Evolutionary conservation across 164 flowering plant genomes (phyloP), one percentile per base, ranked within the genome.

Genomic region (Brasenia schreberi): DNA sequence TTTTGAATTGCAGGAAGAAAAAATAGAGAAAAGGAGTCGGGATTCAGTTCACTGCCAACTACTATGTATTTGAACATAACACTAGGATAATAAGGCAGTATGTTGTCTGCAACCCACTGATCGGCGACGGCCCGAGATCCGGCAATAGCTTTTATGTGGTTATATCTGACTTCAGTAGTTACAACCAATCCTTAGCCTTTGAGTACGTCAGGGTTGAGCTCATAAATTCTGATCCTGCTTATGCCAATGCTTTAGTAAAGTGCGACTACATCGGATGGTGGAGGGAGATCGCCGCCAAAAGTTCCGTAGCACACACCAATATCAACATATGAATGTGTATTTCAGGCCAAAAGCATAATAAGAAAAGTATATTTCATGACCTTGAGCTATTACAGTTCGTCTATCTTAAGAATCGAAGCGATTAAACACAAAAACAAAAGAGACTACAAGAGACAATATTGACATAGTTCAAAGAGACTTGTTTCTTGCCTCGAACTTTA

Each of bases 221-320:
- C 74, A 53, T 42, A 77, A 5, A 73, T 53, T 16, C 74, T 44
- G 12, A 73, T 43, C 67, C 61, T 42, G 6, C 62, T 59, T 11
- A 70, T 73, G 42, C 43, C 60, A 5, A 11, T 4, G 9, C n/a
- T 10, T 18, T 44, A 17, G 66, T 68, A 73, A 7, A 77, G 68
- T 5, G 9, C 49, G 42, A 73, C 64, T 1, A 77, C 76, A 5
- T 73, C 74, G 0, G 5, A 1, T n/a, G 76, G 70, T 1, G 74
- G 1, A 0, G 73, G 79, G 2, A 73, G 67, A 45, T 76, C 67
- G 33, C 61, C 43, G 4, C 71, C 79, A 1, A 12, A 16, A 58
- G 39, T 62, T 17, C 79, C 79, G 45, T 73, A 76, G 56, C 69
- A 67, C 27, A 76, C 69, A 5, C 79, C 79, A 18, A 73, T 69